phyloP scores from a whole-genome alignment of 495 filamentous ascomycete genomes.

The Xylaria curta region DNA sequence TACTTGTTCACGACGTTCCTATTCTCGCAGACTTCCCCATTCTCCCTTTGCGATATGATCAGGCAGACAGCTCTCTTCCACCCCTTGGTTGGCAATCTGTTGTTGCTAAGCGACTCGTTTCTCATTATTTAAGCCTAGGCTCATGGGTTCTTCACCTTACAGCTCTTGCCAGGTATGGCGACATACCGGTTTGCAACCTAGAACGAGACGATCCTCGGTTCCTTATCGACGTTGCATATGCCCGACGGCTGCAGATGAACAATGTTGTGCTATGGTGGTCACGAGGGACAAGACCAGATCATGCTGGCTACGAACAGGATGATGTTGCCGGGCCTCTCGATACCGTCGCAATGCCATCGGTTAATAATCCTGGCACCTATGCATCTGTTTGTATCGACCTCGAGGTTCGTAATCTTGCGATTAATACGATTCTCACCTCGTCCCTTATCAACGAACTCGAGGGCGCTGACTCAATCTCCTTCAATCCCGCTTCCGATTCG shows the following conservation, averaged over 20 bases:
- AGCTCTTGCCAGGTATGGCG: constrained; percentile 86
- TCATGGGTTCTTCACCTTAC: constrained; percentile 90
- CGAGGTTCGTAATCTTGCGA: constrained; percentile 90
- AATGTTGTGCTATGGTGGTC: constrained; percentile 99
- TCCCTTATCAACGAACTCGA: constrained; percentile 98
- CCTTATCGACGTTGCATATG: constrained; percentile 95
- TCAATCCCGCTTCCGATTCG: constrained; percentile 78
- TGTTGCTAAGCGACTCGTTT: constrained; percentile 82
- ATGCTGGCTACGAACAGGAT: constrained; percentile 95
- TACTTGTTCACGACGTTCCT: constrained; percentile 84
- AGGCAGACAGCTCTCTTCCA: constrained; percentile 83
- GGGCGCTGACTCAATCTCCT: constrained; percentile 77
- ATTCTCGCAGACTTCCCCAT: constrained; percentile 84
- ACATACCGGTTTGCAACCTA: constrained; percentile 93
- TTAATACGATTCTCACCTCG: constrained; percentile 97
- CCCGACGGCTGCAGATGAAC: constrained; percentile 84
- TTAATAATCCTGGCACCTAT: constrained; percentile 92
- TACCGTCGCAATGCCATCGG: constrained; percentile 88
- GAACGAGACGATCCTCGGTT: constrained; percentile 93
- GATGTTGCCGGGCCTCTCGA: constrained; percentile 85
- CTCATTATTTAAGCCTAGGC: constrained; percentile 87
- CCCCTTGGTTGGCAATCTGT: constrained; percentile 94
- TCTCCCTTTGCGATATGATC: constrained; percentile 78
- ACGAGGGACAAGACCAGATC: constrained; percentile 80
- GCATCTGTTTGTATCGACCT: constrained; percentile 97